Conservation (phyloP, 75 land plant genomes). For the Pinus taeda region DNA sequence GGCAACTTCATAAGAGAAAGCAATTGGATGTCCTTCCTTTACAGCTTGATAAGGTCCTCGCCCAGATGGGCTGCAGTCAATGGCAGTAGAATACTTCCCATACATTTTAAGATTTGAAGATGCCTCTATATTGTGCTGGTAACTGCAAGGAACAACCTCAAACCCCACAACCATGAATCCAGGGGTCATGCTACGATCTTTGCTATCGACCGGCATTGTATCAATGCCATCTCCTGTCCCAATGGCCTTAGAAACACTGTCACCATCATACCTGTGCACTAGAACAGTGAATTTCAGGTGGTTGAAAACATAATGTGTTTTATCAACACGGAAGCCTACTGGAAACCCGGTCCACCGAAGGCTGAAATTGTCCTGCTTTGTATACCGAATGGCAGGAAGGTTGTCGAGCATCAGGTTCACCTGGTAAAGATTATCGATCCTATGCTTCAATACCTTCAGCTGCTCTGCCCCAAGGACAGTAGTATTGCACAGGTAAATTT, state of each 20-base stretch:
- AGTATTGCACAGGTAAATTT: slow-evolving; percentile 38
- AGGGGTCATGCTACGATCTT: slow-evolving; percentile 3
- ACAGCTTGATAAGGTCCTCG: slow-evolving; percentile 18
- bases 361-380: slow-evolving; percentile 23
- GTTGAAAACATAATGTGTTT: slow-evolving; percentile 45
- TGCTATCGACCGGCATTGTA: slow-evolving; percentile 17
- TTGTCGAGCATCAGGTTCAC: slow-evolving; percentile 67
- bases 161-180: slow-evolving; percentile 63
- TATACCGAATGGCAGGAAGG: slow-evolving; percentile 57
- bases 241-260: slow-evolving; percentile 39
- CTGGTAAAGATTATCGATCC: slow-evolving; percentile 63
- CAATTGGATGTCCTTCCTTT: slow-evolving; percentile 28
- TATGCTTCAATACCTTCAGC: slow-evolving; percentile 30
- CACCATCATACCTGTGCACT: slow-evolving; percentile 52
- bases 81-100: slow-evolving; percentile 22
- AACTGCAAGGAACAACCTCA: slow-evolving; percentile 55
- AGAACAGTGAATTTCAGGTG: slow-evolving; percentile 62
- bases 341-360: slow-evolving; percentile 60
- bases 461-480: slow-evolving; percentile 20
- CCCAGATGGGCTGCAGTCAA: slow-evolving; percentile 28
- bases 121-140: slow-evolving; percentile 22
- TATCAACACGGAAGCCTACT: slow-evolving; percentile 35
- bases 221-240: slow-evolving; percentile 65
- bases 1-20: slow-evolving; percentile 46
- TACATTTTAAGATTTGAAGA: slow-evolving; percentile 26